A percentile compares a stretch with the other conserved stretches of the same genome.
Conservation (phyloP, 257 asterid species). For the Plectranthus barbatus region DNA sequence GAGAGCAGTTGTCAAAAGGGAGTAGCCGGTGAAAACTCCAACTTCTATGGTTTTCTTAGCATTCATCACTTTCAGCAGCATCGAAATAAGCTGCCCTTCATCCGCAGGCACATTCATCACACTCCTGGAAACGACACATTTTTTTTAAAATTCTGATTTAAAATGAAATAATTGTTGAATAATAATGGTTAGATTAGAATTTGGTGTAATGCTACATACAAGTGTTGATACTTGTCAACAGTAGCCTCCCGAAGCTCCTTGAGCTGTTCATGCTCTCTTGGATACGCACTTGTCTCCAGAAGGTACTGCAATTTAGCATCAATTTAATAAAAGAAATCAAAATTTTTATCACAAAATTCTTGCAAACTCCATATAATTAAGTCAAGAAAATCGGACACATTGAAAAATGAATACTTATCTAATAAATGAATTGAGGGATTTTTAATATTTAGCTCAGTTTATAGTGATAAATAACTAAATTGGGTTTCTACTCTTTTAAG, state of each 20-base stretch:
- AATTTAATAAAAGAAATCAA: not conserved
- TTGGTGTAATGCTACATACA: conserved; percentile 15
- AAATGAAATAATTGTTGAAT: too few relatives aligned
- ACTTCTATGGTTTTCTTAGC: conserved; percentile 48
- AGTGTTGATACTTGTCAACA: not conserved
- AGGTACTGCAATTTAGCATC: conserved; percentile 25
- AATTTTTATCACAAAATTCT: too few relatives aligned
- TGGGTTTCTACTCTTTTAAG: too few relatives aligned
- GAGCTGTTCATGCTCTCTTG: conserved; percentile 54
- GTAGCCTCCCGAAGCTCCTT: conserved; percentile 37
- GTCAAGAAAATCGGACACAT: too few relatives aligned
- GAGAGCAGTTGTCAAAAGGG: conserved; percentile 51
- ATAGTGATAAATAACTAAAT: too few relatives aligned
- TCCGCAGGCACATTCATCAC: conserved; percentile 55
- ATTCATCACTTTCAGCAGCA: conserved; percentile 50
- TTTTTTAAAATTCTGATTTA: not conserved
- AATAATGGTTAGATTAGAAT: not conserved
- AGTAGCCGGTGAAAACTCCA: conserved; percentile 59
- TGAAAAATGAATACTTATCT: too few relatives aligned
- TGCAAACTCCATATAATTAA: too few relatives aligned
- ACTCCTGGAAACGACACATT: conserved; percentile 31
- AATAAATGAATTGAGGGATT: too few relatives aligned
- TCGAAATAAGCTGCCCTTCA: conserved; percentile 42
- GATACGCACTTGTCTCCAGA: conserved; percentile 44
- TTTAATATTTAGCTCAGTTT: too few relatives aligned